Evolutionary conservation across 768 basidiomycete genomes (phyloP).

Genomic region (Cystoderma amianthinum): DNA sequence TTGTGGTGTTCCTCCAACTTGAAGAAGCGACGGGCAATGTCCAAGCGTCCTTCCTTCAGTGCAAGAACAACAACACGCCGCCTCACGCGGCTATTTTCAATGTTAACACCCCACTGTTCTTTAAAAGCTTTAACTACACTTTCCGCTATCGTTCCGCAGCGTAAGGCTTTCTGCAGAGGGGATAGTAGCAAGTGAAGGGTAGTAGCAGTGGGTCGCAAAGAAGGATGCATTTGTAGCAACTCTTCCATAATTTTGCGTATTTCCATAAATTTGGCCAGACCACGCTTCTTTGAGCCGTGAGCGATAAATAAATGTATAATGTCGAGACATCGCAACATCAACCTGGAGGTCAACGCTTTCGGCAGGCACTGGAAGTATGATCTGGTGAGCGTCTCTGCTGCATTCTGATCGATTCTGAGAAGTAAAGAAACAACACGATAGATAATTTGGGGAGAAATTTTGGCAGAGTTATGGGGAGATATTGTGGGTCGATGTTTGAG

Average conservation of each 20-base stretch:
- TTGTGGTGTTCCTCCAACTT: constrained; percentile 8
- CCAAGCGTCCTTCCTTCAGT: constrained; percentile 56
- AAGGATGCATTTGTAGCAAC: constrained; percentile 38
- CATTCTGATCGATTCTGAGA: neutral
- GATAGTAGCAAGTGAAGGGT: constrained; percentile 56
- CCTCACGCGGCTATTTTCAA: constrained; percentile 53
- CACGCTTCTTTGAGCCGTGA: constrained; percentile 20
- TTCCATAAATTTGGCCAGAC: constrained; percentile 36
- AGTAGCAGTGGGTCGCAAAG: constrained; percentile 47
- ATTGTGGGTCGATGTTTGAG: too few species aligned
- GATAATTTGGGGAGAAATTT: constrained; percentile 36
- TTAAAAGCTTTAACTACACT: constrained; percentile 37
- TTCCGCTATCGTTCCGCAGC: constrained; percentile 49
- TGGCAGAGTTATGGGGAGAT: too few species aligned
- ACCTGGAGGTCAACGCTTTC: constrained; percentile 22
- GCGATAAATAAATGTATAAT: constrained; percentile 50
- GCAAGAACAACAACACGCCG: constrained; percentile 54
- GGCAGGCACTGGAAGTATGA: constrained; percentile 47
- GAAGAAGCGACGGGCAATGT: constrained; percentile 32
- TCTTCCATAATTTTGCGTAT: constrained; percentile 35
- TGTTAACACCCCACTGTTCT: constrained; percentile 44
- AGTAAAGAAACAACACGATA: constrained; percentile 27
- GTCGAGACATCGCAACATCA: constrained; percentile 31
- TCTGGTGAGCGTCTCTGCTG: constrained; percentile 37
- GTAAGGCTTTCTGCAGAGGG: constrained; percentile 37